Conservation (phyloP, 306 rosid species). For the Fragaria iinumae region DNA sequence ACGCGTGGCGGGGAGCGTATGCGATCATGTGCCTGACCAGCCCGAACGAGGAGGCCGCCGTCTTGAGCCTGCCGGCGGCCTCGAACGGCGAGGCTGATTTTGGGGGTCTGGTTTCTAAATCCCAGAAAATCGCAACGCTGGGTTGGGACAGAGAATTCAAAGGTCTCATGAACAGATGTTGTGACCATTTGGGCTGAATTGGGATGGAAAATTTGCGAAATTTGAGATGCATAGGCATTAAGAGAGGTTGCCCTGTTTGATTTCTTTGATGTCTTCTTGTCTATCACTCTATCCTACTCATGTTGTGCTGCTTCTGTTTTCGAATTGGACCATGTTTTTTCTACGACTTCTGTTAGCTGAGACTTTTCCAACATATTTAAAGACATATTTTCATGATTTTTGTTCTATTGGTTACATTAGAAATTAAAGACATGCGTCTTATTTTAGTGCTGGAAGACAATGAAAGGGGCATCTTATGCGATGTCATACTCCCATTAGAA, state of each 20-base stretch:
- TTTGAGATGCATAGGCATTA: constrained; percentile 37
- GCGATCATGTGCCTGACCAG: constrained; percentile 63
- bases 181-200: constrained; percentile 4
- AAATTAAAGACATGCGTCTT: too few relatives aligned
- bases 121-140: constrained; percentile 81
- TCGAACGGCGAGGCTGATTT: constrained; percentile 60
- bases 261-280: too few relatives aligned
- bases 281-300: too few relatives aligned
- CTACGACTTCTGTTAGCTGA: too few relatives aligned
- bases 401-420: too few relatives aligned
- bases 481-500: too few relatives aligned
- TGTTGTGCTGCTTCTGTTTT: too few relatives aligned
- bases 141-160: constrained; percentile 16
- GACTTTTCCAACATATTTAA: too few relatives aligned
- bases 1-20: constrained; percentile 58
- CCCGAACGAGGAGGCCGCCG: constrained; percentile 67
- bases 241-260: not conserved
- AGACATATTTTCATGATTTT: too few relatives aligned
- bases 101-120: constrained; percentile 80
- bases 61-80: constrained; percentile 67
- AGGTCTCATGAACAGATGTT: constrained; percentile 19
- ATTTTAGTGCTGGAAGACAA: too few relatives aligned
- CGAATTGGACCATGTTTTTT: too few relatives aligned
- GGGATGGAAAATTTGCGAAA: constrained; percentile 25
- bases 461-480: too few relatives aligned